Evolutionary conservation across 129 eudicot genomes (phyloP).

Genomic region (Pittosporum tobira): DNA sequence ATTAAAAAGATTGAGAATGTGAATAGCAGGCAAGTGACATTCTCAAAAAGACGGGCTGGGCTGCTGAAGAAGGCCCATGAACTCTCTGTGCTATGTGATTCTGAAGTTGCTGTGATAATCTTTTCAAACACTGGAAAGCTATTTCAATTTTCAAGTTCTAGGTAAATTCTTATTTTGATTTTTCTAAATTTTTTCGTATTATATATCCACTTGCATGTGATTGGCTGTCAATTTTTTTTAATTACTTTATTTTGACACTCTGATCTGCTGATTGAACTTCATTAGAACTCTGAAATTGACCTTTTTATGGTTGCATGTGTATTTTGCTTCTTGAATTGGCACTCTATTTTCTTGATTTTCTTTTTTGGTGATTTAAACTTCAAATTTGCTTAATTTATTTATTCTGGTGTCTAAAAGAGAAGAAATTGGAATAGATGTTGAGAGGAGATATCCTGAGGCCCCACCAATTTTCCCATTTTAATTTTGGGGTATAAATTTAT

Average conservation of each 20-base stretch:
- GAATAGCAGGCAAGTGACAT: conserved; percentile 72
- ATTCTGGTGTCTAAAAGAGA: neutral
- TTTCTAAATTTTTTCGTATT: conserved; percentile 4
- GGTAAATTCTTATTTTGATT: conserved; percentile 16
- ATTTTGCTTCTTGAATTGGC: neutral
- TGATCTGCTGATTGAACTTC: neutral
- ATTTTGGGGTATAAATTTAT: no score
- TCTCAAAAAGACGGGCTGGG: conserved; percentile 71
- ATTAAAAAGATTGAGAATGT: conserved; percentile 84
- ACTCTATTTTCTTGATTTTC: neutral
- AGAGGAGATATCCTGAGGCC: no score
- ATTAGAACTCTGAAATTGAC: neutral
- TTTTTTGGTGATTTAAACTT: neutral
- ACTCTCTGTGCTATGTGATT: conserved; percentile 72
- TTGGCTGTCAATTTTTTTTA: neutral
- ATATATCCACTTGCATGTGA: conserved; percentile 20
- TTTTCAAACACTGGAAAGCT: conserved; percentile 74
- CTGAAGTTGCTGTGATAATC: conserved; percentile 67
- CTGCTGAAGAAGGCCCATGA: conserved; percentile 76
- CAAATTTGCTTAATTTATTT: neutral
- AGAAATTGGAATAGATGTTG: neutral
- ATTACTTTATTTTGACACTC: neutral
- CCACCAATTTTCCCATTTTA: no score
- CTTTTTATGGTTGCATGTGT: neutral
- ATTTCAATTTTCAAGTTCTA: conserved; percentile 48